Evolutionary conservation across 1,139 yeast genomes (phyloP).

Genomic region (Taphrina sp.): DNA sequence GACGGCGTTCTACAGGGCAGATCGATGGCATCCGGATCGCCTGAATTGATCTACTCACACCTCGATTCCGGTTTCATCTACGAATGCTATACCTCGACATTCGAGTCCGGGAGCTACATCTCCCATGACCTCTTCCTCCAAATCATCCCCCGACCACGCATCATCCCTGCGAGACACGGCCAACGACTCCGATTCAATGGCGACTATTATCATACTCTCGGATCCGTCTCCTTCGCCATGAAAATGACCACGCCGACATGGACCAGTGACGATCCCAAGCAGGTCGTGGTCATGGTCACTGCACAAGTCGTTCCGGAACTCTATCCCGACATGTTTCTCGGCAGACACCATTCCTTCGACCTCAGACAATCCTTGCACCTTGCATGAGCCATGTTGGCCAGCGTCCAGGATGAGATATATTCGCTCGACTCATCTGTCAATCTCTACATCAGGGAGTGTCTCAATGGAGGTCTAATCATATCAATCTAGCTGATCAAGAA

Average conservation of each 20-base stretch:
- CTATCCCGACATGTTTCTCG: constrained; percentile 17
- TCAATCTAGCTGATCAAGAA: too few species aligned
- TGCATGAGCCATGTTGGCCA: too few species aligned
- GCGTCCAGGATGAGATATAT: too few species aligned
- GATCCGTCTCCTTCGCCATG: constrained; percentile 11
- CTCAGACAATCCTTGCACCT: too few species aligned
- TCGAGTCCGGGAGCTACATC: constrained; percentile 7
- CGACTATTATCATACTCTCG: neutral
- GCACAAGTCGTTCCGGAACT: constrained; percentile 9
- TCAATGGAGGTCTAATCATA: too few species aligned
- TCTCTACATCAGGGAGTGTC: too few species aligned
- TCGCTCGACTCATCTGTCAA: too few species aligned
- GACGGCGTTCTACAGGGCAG: neutral
- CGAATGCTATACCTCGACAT: neutral
- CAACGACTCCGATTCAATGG: constrained; percentile 9
- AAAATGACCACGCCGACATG: constrained; percentile 4
- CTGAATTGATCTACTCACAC: constrained; percentile 9
- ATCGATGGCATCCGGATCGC: neutral
- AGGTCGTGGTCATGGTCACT: constrained; percentile 4
- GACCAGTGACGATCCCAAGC: neutral
- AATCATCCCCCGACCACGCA: constrained; percentile 4
- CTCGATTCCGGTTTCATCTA: constrained; percentile 16
- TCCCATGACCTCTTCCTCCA: constrained; percentile 9
- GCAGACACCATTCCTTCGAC: too few species aligned
- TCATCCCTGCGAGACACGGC: constrained; percentile 5